Percentiles rank a stretch among this genome's conserved stretches.
phyloP scores from a whole-genome alignment of 176 grass and related monocot genomes.

The Aegilops speltoides region DNA sequence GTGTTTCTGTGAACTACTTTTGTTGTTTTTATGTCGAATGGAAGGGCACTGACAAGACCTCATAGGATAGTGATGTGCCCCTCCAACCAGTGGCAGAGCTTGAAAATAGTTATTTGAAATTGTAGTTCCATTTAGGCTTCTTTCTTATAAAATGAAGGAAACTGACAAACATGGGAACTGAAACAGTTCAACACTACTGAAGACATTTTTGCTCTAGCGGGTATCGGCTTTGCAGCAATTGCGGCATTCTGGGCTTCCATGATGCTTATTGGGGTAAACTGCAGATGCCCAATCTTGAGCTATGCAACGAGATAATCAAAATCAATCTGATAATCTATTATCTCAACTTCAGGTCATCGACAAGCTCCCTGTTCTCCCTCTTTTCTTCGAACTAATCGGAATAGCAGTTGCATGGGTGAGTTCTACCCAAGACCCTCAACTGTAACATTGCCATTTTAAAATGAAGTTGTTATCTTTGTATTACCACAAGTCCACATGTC shows the following conservation, averaged over 20 bases:
- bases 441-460: not conserved
- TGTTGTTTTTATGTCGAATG: not conserved
- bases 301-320: not conserved
- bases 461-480: not conserved
- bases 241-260: conserved; percentile 72
- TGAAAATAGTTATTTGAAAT: not conserved
- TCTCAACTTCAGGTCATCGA: conserved; percentile 60
- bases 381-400: conserved; percentile 67
- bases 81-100: too few relatives aligned
- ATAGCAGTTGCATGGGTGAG: conserved; percentile 82
- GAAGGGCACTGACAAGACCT: too few relatives aligned
- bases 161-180: not conserved
- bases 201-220: conserved; percentile 78
- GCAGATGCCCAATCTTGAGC: not conserved
- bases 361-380: conserved; percentile 74
- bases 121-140: not conserved
- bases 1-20: not conserved
- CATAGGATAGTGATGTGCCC: too few relatives aligned
- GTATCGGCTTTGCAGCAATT: conserved; percentile 72
- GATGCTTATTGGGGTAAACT: conserved; percentile 60
- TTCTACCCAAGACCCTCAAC: not conserved
- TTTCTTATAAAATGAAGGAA: not conserved
- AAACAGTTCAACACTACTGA: conserved; percentile 66
- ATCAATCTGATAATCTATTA: conserved; percentile 15
- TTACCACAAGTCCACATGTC: not conserved